A percentile compares a stretch with the other conserved stretches of the same genome.
These are phyloP conservation scores for Pittosporum tobira DNA, from an alignment of 129 eudicot species.

Conservation along the genomic window DNA sequence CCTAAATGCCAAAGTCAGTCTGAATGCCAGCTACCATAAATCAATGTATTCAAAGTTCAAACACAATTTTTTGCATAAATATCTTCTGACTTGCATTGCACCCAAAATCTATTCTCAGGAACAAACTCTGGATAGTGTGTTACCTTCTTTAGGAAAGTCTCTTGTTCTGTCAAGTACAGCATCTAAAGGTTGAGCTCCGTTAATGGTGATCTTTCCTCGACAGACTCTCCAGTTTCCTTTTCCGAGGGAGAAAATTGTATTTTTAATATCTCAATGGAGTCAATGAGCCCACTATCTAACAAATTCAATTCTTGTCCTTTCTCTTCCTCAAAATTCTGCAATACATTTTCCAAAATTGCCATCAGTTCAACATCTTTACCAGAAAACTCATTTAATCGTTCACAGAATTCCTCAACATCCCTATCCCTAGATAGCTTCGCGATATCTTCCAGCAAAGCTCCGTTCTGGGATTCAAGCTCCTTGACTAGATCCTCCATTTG, in stretches of 20 bases:
- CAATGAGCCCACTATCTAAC: neutral
- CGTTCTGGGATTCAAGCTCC: slow-evolving; percentile 31
- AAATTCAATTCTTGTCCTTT: neutral
- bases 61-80: too few species aligned
- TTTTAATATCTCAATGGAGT: neutral
- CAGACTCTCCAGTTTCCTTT: slow-evolving; percentile 21
- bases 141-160: neutral
- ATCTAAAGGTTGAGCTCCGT: slow-evolving; percentile 28
- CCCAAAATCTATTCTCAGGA: too few species aligned
- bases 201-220: slow-evolving; percentile 29
- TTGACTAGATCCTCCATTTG: slow-evolving; percentile 19
- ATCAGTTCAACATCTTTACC: slow-evolving; percentile 33
- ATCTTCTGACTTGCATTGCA: too few species aligned
- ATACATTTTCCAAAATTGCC: slow-evolving; percentile 33
- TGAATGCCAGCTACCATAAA: neutral
- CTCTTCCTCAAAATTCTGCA: slow-evolving; percentile 21
- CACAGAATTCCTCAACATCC: slow-evolving; percentile 29
- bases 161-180: neutral
- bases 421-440: slow-evolving; percentile 22
- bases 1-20: neutral
- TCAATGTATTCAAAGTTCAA: too few species aligned
- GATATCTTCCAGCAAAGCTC: slow-evolving; percentile 28
- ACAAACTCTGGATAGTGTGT: neutral
- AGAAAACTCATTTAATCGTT: slow-evolving; percentile 27
- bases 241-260: slow-evolving; percentile 9